Percentiles rank a stretch among this genome's conserved stretches.
Conservation (phyloP, 1,139 yeast species). For the Zygoascus meyerae region DNA sequence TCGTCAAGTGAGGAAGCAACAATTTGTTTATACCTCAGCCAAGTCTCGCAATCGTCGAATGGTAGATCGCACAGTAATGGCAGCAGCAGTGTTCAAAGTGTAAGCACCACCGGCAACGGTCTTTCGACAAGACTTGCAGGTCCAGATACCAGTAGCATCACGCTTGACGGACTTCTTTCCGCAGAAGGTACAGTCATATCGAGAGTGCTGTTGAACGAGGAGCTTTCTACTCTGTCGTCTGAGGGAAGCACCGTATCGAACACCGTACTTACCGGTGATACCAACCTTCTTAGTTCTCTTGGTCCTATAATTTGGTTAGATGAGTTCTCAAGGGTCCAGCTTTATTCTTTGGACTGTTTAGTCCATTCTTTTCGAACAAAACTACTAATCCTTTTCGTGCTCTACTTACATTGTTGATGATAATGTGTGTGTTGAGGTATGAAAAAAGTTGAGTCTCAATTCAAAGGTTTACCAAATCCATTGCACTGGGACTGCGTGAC, state of each 20-base stretch:
- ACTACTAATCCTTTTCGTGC: not conserved
- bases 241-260: slow-evolving; percentile 99
- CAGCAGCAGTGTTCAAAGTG: slow-evolving; percentile 97
- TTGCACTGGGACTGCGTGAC: slow-evolving; percentile 1
- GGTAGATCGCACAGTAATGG: slow-evolving; percentile 99
- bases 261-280: slow-evolving; percentile 99
- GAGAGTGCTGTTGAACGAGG: slow-evolving; percentile 98
- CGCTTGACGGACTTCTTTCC: slow-evolving; percentile 98
- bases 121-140: slow-evolving; percentile 89
- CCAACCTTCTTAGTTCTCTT: slow-evolving; percentile 99
- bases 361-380: not conserved
- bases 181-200: slow-evolving; percentile 99
- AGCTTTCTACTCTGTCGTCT: slow-evolving; percentile 99
- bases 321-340: not conserved
- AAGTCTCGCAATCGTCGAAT: slow-evolving; percentile 99
- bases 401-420: slow-evolving; percentile 10
- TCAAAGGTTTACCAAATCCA: no score
- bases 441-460: slow-evolving; percentile 8
- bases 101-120: slow-evolving; percentile 99
- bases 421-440: slow-evolving; percentile 7
- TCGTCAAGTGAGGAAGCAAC: no score
- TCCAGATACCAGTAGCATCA: slow-evolving; percentile 99
- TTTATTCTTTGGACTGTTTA: no score
- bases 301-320: slow-evolving; percentile 52
- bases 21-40: slow-evolving; percentile 82